phyloP scores from a whole-genome alignment of 371 early-diverging fungal species.

The Amoeboradix gromovi region DNA sequence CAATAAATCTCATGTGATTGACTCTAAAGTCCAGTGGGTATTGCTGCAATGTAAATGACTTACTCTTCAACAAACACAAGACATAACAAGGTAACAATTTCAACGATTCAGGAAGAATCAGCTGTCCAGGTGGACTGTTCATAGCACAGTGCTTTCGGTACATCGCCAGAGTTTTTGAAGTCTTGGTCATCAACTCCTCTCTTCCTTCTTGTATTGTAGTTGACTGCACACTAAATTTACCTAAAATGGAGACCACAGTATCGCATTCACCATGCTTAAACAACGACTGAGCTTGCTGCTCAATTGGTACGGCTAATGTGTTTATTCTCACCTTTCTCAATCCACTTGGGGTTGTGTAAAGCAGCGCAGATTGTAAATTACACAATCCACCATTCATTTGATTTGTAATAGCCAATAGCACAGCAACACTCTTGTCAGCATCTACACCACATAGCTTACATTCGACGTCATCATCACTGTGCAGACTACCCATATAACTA shows the following conservation, averaged over 20 bases:
- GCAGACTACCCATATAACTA: slow-evolving; percentile 72
- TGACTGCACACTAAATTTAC: slow-evolving; percentile 19
- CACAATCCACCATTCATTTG: slow-evolving; percentile 53
- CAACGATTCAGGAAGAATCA: slow-evolving; percentile 80
- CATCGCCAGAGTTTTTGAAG: slow-evolving; percentile 56
- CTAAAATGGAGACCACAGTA: slow-evolving; percentile 42
- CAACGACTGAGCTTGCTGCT: slow-evolving; percentile 36
- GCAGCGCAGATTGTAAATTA: slow-evolving; percentile 64
- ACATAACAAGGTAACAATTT: slow-evolving; percentile 75
- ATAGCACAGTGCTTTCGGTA: slow-evolving; percentile 76
- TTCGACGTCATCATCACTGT: slow-evolving; percentile 64
- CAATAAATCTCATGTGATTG: slow-evolving; percentile 35
- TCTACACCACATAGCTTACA: slow-evolving; percentile 62
- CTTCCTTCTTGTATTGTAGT: slow-evolving; percentile 42
- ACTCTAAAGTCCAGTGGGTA: slow-evolving; percentile 45
- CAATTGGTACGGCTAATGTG: slow-evolving; percentile 48
- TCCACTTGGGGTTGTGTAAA: slow-evolving; percentile 64
- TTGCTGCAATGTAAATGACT: slow-evolving; percentile 35
- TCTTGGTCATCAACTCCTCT: slow-evolving; percentile 47
- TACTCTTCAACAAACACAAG: slow-evolving; percentile 45
- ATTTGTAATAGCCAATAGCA: slow-evolving; percentile 38
- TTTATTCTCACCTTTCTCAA: slow-evolving; percentile 70
- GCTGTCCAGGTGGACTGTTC: slow-evolving; percentile 52
- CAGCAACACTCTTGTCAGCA: slow-evolving; percentile 46
- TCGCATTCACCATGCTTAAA: slow-evolving; percentile 76